Evolutionary conservation across 331 rosid genomes (phyloP), one percentile per base, ranked within the genome.

Genomic region (Dryas integrifolia): DNA sequence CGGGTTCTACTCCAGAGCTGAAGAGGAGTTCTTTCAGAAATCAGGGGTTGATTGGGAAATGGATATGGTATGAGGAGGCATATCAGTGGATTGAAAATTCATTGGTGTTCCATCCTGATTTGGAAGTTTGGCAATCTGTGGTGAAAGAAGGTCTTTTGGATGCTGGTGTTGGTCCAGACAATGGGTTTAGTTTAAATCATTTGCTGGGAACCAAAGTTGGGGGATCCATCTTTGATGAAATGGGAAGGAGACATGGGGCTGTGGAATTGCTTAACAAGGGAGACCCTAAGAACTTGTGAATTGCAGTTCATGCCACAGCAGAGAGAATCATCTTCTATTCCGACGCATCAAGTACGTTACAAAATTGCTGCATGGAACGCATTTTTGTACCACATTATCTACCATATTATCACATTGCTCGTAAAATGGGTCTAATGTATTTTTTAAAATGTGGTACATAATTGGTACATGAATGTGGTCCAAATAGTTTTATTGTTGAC

Each of bases 161-260:
- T 51, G 75, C 39, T 38, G 75, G 72, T 1, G 52, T 77, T 45
- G 68, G 50, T 18, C 77, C 72, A 5, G 72, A 70, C 30, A 71
- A 70, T 55, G 67, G 73, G 9, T 55, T 24, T 35, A 58, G 13
- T 16, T 63, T 72, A 26, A 16, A 46, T 12, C 81, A 77, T n/a
- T 1, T 26, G 7, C 11, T 2, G 8, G 81, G 81, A 43, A 63
- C 73, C 3, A 71, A 66, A 47, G 61, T 7, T 2, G 30, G 58
- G 5, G 81, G 71, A 11, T 64, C 81, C 0, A 46, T 12, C 9
- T 77, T 71, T 26, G 81, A 77, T 56, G 15, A 15, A 5, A 38
- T 4, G 9, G 81, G 81, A 5, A 55, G 55, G 5, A 71, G 81
- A 46, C 77, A 77, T 55, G 81, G 81, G 45, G 81, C 81, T 53